A percentile compares a stretch with the other conserved stretches of the same genome.
Conservation (phyloP, 306 rosid species). For the Biancaea sappan region DNA sequence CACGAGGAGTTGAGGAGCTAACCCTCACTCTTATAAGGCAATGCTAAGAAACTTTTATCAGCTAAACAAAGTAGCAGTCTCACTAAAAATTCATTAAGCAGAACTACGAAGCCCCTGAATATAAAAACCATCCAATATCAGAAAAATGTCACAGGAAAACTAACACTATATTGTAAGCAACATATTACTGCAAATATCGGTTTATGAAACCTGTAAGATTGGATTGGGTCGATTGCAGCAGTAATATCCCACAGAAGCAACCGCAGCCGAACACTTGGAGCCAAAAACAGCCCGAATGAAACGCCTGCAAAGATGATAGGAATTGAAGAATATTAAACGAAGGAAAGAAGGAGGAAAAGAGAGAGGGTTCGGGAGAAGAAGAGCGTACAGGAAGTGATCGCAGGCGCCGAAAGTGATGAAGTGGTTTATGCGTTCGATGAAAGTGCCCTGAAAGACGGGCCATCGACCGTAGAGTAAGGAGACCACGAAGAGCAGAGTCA, state of each 20-base stretch:
- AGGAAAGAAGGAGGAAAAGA: not conserved
- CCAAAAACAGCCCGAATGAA: slow-evolving; percentile 69
- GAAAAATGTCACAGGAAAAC: not conserved
- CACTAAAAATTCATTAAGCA: not conserved
- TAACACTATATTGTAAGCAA: not conserved
- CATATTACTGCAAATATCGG: not conserved
- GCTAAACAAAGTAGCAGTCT: not conserved
- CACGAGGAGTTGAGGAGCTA: not conserved
- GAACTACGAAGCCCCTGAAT: not conserved
- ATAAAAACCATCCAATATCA: too few species aligned
- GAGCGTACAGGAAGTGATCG: slow-evolving; percentile 70
- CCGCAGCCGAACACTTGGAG: slow-evolving; percentile 54
- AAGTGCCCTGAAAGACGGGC: slow-evolving; percentile 89
- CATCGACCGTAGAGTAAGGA: slow-evolving; percentile 91
- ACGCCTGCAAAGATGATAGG: slow-evolving; percentile 50
- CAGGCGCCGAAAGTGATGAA: slow-evolving; percentile 80
- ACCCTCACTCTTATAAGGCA: not conserved
- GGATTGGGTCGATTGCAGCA: slow-evolving; percentile 98
- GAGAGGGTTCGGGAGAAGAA: not conserved
- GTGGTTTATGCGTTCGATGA: slow-evolving; percentile 66
- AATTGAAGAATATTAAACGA: not conserved
- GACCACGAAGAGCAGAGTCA: slow-evolving; percentile 56
- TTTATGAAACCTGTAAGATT: slow-evolving; percentile 62
- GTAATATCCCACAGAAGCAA: slow-evolving; percentile 66
- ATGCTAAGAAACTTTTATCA: not conserved